Percentiles rank a stretch among this genome's conserved stretches.
Evolutionary conservation across 768 basidiomycete species (phyloP).

Genomic region (Mycena indigotica): DNA sequence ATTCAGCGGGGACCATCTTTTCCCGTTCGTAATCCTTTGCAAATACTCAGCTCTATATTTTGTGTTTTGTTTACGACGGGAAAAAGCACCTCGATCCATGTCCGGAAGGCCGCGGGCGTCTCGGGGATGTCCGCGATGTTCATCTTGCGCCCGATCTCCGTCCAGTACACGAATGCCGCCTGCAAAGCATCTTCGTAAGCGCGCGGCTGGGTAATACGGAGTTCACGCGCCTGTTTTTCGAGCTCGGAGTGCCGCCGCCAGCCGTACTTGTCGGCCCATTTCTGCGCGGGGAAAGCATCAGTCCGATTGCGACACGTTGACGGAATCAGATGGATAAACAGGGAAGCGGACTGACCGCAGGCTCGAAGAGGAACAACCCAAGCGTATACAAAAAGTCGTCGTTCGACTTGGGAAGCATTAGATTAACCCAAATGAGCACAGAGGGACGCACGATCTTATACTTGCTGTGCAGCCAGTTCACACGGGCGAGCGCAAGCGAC

Average conservation of each 20-base stretch:
- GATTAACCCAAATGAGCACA: not conserved
- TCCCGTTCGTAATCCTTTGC: conserved; percentile 43
- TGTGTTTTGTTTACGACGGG: not conserved
- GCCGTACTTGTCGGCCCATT: conserved; percentile 43
- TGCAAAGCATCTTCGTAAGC: conserved; percentile 9
- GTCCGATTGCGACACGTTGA: not conserved
- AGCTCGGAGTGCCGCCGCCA: conserved; percentile 48
- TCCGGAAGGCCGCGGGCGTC: conserved; percentile 36
- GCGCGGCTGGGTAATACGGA: not conserved
- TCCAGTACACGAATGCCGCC: conserved; percentile 48
- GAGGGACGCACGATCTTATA: conserved; percentile 39
- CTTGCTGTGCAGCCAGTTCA: conserved; percentile 46
- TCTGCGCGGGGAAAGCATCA: conserved; percentile 32
- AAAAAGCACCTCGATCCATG: conserved; percentile 41
- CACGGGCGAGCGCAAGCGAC: conserved; percentile 42
- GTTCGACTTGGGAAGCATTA: conserved; percentile 30
- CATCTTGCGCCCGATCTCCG: conserved; percentile 50
- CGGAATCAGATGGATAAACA: not conserved
- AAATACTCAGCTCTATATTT: not conserved
- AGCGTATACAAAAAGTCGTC: conserved; percentile 48
- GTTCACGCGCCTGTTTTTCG: conserved; percentile 42
- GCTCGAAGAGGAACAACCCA: conserved; percentile 40
- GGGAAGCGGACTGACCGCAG: conserved; percentile 32
- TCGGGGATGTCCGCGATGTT: conserved; percentile 49
- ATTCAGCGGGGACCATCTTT: conserved; percentile 44